Evolutionary conservation across 768 basidiomycete genomes (phyloP), one percentile per base, ranked within the genome.

Genomic region (Gloeopeniophorella convolvens): DNA sequence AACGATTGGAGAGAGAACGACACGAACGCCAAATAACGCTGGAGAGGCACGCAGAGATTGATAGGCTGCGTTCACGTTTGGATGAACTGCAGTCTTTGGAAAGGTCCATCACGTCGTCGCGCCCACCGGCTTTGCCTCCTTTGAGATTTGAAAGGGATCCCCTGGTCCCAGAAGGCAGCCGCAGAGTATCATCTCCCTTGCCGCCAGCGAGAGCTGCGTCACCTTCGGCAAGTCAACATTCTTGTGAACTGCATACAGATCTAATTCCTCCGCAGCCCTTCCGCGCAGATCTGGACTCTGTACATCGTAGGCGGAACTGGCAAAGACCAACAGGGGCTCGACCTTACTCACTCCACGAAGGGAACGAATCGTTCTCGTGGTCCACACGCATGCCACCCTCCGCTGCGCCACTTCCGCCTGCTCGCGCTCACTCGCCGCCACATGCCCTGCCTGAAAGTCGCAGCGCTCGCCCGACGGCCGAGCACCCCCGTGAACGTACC

Each of bases 11-110:
- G 26, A 30, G 42, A 23, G 56, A 47, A 42, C 15, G 33, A 28
- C 50, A 48, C 30, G 51, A 54, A 6, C 52, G 48, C 13, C 52
- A 48, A 36, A 37, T 37, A 13, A 44, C 50, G 35, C 41, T 45
- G 33, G 59, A 50, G 42, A 49, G 59, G 34, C 49, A 46, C 32
- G 52, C 54, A 27, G 51, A 59, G 34, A 54, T 54, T 12, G 57
- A 57, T 30, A 42, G 56, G 24, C 20, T 58, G 31, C 47, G 58
- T 16, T 50, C 48, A 36, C 53, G 58, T 37, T 33, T 51, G 13
- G 26, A 48, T 15, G 49, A 56, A 9, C 23, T 48, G 21, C 43
- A 51, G 42, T 56, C 54, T 21, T 32, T 50, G 1, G 44, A 45
- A 23, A 53, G 48, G 33, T 15, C 33, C 13, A 24, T 20, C 8